Conservation (phyloP, 306 rosid species). For the Corylus heterophylla region DNA sequence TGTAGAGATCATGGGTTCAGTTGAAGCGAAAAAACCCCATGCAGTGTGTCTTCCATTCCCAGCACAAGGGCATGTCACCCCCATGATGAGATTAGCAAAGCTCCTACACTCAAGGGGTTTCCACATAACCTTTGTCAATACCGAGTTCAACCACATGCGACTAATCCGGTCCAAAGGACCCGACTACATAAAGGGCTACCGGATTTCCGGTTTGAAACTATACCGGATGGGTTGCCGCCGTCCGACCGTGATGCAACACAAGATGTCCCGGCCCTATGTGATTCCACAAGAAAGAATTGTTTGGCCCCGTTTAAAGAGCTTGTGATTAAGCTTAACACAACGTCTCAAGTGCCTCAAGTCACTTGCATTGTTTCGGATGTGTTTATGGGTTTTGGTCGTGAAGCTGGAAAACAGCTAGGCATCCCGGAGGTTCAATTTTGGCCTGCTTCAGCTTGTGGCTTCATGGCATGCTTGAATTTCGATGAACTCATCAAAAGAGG, state of each 20-base stretch:
- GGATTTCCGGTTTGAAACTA: slow-evolving; percentile 25
- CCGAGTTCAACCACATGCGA: slow-evolving; percentile 18
- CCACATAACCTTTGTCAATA: slow-evolving; percentile 27
- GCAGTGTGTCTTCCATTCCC: slow-evolving; percentile 38
- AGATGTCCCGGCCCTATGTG: slow-evolving; percentile 14
- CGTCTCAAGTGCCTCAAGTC: slow-evolving; percentile 16
- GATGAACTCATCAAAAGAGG: slow-evolving; percentile 17
- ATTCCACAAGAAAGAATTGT: slow-evolving; percentile 26
- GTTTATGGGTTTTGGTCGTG: slow-evolving; percentile 19
- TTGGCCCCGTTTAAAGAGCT: slow-evolving; percentile 22
- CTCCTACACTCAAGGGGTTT: slow-evolving; percentile 32
- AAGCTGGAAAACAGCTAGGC: slow-evolving; percentile 20
- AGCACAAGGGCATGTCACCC: slow-evolving; percentile 36
- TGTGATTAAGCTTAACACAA: slow-evolving; percentile 22
- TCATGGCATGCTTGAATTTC: slow-evolving; percentile 16
- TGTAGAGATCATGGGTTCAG: not conserved
- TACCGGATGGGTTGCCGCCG: slow-evolving; percentile 25
- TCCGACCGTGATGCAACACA: slow-evolving; percentile 21
- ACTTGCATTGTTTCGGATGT: slow-evolving; percentile 23
- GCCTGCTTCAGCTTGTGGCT: slow-evolving; percentile 29
- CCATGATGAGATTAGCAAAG: slow-evolving; percentile 32
- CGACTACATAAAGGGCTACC: not conserved
- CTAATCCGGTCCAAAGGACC: slow-evolving; percentile 24
- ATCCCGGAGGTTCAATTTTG: slow-evolving; percentile 26
- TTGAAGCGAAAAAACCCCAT: slow-evolving; percentile 28